Evolutionary conservation across 116 monocot species (phyloP).

Genomic region (Cymodocea nodosa): DNA sequence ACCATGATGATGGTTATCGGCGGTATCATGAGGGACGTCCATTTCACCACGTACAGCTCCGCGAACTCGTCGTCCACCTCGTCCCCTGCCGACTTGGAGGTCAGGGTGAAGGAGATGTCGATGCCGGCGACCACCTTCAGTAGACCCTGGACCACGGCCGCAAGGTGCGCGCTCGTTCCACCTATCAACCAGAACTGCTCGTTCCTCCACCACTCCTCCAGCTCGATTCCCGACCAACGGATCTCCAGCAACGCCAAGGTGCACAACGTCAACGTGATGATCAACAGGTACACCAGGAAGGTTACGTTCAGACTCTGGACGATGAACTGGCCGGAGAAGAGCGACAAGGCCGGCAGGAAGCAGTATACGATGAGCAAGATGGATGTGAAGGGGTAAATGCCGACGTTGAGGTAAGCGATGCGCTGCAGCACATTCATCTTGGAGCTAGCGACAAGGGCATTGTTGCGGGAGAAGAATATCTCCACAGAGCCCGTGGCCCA

Average conservation of each 20-base stretch:
- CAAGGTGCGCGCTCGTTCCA: constrained; percentile 91
- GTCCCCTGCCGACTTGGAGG: constrained; percentile 49
- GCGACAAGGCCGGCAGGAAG: constrained; percentile 68
- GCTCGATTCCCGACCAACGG: constrained; percentile 83
- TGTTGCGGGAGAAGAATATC: constrained; percentile 99
- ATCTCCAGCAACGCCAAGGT: constrained; percentile 83
- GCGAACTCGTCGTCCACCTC: constrained; percentile 45
- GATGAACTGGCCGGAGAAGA: constrained; percentile 91
- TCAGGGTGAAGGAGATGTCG: constrained; percentile 88
- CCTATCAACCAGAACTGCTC: constrained; percentile 99
- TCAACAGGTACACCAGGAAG: constrained; percentile 59
- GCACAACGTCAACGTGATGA: constrained; percentile 71
- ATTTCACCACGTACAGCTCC: constrained; percentile 68
- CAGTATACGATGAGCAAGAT: constrained; percentile 85
- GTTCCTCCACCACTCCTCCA: constrained; percentile 98
- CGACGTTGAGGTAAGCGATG: constrained; percentile 84
- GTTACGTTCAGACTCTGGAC: constrained; percentile 54
- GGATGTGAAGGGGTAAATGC: constrained; percentile 93
- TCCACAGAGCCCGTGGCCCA: constrained; percentile 99
- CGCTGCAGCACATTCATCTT: constrained; percentile 91
- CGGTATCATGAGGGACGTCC: no score
- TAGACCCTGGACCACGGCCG: constrained; percentile 86
- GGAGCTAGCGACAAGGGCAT: constrained; percentile 65
- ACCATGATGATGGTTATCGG: constrained; percentile 97
- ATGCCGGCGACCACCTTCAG: constrained; percentile 89